Base-by-base conservation (phyloP, 441 rosid genomes). In the Viola pubescens region DNA sequence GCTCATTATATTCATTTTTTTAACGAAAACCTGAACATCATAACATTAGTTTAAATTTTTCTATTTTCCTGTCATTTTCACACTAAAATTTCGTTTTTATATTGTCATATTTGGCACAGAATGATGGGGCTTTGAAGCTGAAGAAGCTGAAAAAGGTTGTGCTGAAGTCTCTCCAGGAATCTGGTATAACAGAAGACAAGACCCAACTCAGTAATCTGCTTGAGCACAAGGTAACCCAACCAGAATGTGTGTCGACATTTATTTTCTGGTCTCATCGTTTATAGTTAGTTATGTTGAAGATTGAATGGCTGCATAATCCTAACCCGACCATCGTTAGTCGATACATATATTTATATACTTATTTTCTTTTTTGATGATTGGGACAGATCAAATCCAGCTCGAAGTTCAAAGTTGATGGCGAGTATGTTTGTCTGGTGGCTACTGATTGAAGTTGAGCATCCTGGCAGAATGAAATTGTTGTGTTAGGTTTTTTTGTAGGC, bases 51-150 rank as follows among this genome's bases (percentile, higher is more conserved):
- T 41, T 3, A 4, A 39, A 13, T 55, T 6, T 5, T n/a, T 55
- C 40, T 7, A 8, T 26, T 55, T 39, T 40, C 6, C 11, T 40
- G 19, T 40, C 19, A 3, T 51, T 38, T 45, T 26, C 7, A 7
- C 26, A 6, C 43, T 19, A 12, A 51, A 4, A 4, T 8, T 11
- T 0, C 37, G 8, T 9, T 48, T 45, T 59, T 34, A 4, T 57
- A 11, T 41, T 49, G 45, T 62, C 7, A 19, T 50, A 13, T 64
- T 61, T 73, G 79, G 50, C 56, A 58, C 80, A 87, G 95, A 80
- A 71, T 66, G 85, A 75, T 44, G 82, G 88, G 75, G 74, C 73
- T 63, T 61, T 92, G 77, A 92, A 81, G 86, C 75, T 81, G 82
- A 83, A 71, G 72, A 89, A 87, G 71, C 70, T 92, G 74, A 78